Percentiles rank a stretch among this genome's conserved stretches.
Evolutionary conservation across 2,329 filamentous ascomycete species (phyloP).

Genomic region (Calcarisporium arbuscula): DNA sequence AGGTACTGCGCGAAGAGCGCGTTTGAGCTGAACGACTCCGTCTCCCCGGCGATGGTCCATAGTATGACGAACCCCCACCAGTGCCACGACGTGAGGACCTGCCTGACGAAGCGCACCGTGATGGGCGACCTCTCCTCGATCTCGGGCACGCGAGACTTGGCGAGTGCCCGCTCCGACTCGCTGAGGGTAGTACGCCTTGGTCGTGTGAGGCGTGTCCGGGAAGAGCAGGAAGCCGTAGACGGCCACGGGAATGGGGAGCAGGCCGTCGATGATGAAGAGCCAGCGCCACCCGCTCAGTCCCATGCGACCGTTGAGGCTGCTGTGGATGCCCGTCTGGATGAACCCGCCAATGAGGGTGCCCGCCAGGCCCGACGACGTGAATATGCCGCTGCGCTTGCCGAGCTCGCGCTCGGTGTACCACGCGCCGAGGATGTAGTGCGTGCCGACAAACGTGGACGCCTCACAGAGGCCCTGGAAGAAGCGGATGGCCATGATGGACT

Average conservation of each 20-base stretch:
- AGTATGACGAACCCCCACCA: slow-evolving; percentile 62
- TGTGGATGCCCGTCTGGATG: slow-evolving; percentile 57
- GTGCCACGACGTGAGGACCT: slow-evolving; percentile 53
- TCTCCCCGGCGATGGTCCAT: slow-evolving; percentile 66
- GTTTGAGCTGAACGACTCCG: slow-evolving; percentile 64
- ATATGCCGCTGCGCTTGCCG: slow-evolving; percentile 57
- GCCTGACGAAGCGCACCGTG: slow-evolving; percentile 43
- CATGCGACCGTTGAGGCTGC: slow-evolving; percentile 30
- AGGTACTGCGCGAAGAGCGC: slow-evolving; percentile 46
- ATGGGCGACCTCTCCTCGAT: slow-evolving; percentile 36
- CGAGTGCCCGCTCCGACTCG: slow-evolving; percentile 38
- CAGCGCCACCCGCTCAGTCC: slow-evolving; percentile 62
- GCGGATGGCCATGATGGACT: slow-evolving; percentile 31
- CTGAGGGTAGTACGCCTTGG: slow-evolving; percentile 36
- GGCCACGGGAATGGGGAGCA: slow-evolving; percentile 32
- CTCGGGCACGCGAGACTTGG: slow-evolving; percentile 32
- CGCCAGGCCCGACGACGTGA: slow-evolving; percentile 53
- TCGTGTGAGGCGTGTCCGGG: slow-evolving; percentile 38
- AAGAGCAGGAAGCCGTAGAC: slow-evolving; percentile 28
- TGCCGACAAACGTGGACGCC: slow-evolving; percentile 33
- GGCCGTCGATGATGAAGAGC: slow-evolving; percentile 66
- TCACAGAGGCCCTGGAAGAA: slow-evolving; percentile 33
- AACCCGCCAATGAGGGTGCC: slow-evolving; percentile 48
- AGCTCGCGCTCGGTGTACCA: slow-evolving; percentile 58
- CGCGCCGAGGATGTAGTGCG: slow-evolving; percentile 37